Evolutionary conservation across 768 basidiomycete genomes (phyloP), one percentile per base, ranked within the genome.

Genomic region (Suillus sp.): DNA sequence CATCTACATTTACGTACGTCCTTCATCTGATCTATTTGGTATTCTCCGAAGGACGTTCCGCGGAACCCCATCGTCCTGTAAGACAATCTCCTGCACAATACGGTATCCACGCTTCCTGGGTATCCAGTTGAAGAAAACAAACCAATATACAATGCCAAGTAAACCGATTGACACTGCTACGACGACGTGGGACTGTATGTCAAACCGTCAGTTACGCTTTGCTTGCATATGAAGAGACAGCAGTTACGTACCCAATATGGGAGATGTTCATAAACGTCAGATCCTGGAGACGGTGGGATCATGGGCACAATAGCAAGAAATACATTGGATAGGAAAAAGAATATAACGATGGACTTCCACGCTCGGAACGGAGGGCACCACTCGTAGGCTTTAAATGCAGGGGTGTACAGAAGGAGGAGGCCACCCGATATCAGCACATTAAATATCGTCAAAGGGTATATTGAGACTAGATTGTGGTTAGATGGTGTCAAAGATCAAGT

Each of bases 331-430:
- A 86, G 62, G 63, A 88, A 81, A 77, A 89, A 91, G 37, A 86
- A 76, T 3, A 80, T 63, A 1, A 85, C 77, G 30, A 83, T 77
- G 22, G 66, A 53, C 57, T 78, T 84, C 22, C 85, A 82, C 1
- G 87, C 82, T 45, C 75, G 80, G 76, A 86, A 91, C 0, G 90
- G 90, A 3, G 90, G 89, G 32, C 80, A 70, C 90, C 90, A 92
- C 0, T 77, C 71, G 72, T 80, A 84, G 0, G 70, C 61, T 42
- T 73, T 73, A 68, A 79, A 82, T 20, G 73, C 68, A 22, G 72
- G 72, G 0, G 82, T 82, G 70, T 89, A 83, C 25, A 92, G 74
- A n/a, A 89, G 77, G 22, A 91, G 74, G 2, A 91, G 75, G 0
- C 90, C 90, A 10, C 83, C 77, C 0, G 89, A 84, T 3, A 90